These are phyloP conservation scores for Pterocarpus santalinus DNA, from an alignment of 306 rosid species.

Conservation along the genomic window DNA sequence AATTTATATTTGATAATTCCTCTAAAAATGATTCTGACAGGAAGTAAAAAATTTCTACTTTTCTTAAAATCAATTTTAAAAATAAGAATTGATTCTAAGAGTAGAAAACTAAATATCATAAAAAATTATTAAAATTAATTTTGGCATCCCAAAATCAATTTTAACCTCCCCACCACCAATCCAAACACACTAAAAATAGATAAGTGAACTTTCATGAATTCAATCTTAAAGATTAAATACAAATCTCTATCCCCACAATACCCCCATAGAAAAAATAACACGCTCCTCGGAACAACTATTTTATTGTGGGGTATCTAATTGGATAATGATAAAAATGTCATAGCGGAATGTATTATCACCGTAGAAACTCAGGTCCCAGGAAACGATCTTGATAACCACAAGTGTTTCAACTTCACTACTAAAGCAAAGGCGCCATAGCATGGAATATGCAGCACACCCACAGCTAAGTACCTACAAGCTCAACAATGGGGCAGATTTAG, in stretches of 20 bases:
- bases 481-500: slow-evolving; percentile 11
- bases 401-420: slow-evolving; percentile 64
- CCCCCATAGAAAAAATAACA: slow-evolving; percentile 22
- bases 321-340: not conserved
- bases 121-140: too few species aligned
- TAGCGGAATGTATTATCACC: slow-evolving; percentile 48
- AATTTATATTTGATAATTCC: too few species aligned
- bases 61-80: too few species aligned
- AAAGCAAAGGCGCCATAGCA: slow-evolving; percentile 72
- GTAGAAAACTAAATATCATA: too few species aligned
- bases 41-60: too few species aligned
- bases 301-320: not conserved
- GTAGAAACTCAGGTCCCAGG: slow-evolving; percentile 56
- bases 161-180: too few species aligned
- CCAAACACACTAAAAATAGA: not conserved
- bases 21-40: too few species aligned
- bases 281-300: not conserved
- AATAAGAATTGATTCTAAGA: too few species aligned
- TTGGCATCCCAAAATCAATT: too few species aligned
- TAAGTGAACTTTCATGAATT: slow-evolving; percentile 25
- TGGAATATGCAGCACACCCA: slow-evolving; percentile 80
- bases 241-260: slow-evolving; percentile 24
- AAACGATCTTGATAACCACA: slow-evolving; percentile 60
- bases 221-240: slow-evolving; percentile 2
- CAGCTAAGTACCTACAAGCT: slow-evolving; percentile 74